phyloP scores from a whole-genome alignment of 768 basidiomycete genomes.

The Boletus sp. region DNA sequence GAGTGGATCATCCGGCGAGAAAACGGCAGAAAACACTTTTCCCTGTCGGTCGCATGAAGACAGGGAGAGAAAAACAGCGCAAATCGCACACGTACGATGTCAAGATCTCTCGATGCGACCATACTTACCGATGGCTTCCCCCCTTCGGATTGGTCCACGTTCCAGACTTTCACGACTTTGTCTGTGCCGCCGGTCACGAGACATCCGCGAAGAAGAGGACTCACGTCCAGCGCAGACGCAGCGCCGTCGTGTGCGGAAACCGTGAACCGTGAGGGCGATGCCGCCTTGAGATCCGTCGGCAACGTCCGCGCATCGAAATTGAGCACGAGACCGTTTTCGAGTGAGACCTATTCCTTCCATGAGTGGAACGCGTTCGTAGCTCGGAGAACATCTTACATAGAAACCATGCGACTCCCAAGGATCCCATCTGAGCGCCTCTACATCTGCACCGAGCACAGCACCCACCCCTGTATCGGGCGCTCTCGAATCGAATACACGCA shows the following conservation, averaged over 20 bases:
- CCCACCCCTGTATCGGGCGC: constrained; percentile 79
- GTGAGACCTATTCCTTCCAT: constrained; percentile 62
- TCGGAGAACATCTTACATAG: constrained; percentile 56
- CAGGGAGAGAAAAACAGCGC: background rate
- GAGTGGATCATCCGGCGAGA: constrained; percentile 92
- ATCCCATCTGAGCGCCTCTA: constrained; percentile 94
- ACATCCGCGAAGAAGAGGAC: constrained; percentile 85
- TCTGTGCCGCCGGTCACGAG: constrained; percentile 93
- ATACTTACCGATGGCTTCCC: constrained; percentile 76
- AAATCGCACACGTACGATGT: constrained; percentile 63
- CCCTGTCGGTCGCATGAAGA: constrained; percentile 51
- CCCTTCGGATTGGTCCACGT: constrained; percentile 62
- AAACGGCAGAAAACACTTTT: constrained; percentile 89
- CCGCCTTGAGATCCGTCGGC: constrained; percentile 59
- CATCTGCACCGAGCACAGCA: constrained; percentile 85
- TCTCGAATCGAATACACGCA: constrained; percentile 90
- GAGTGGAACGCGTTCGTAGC: background rate
- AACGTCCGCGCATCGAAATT: constrained; percentile 89
- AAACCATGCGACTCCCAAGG: constrained; percentile 88
- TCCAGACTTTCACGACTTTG: constrained; percentile 96
- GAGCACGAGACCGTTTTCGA: constrained; percentile 92
- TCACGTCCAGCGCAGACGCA: constrained; percentile 85
- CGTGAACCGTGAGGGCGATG: constrained; percentile 78
- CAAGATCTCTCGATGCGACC: constrained; percentile 84
- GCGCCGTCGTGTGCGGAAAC: constrained; percentile 92